These are phyloP conservation scores for Tuber aestivum DNA, from an alignment of 495 filamentous ascomycete species.

Conservation along the genomic window DNA sequence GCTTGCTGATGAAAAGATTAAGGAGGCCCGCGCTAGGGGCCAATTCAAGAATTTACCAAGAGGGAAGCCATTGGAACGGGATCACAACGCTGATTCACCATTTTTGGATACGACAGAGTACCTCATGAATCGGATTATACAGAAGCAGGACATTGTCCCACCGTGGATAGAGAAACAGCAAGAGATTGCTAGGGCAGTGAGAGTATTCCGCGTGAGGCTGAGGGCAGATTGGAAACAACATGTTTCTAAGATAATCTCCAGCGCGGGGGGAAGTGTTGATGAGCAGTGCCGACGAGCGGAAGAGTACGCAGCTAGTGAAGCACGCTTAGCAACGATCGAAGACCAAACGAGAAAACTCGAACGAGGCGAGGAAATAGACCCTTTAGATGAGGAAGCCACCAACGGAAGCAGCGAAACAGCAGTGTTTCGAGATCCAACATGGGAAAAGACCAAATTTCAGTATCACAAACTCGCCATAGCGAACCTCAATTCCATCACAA, in stretches of 20 bases:
- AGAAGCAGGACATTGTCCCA: slow-evolving; percentile 79
- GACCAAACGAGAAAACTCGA: slow-evolving; percentile 47
- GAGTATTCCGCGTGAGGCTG: slow-evolving; percentile 65
- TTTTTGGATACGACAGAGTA: slow-evolving; percentile 97
- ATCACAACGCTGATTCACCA: slow-evolving; percentile 75
- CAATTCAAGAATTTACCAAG: slow-evolving; percentile 84
- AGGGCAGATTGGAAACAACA: slow-evolving; percentile 83
- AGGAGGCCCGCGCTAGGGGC: slow-evolving; percentile 85
- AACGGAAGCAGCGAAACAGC: slow-evolving; percentile 21
- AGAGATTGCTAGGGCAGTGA: slow-evolving; percentile 65
- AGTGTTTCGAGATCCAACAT: slow-evolving; percentile 59
- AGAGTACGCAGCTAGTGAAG: slow-evolving; percentile 69
- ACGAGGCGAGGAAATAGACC: slow-evolving; percentile 45
- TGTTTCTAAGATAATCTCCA: slow-evolving; percentile 72
- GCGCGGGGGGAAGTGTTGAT: slow-evolving; percentile 69
- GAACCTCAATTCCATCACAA: slow-evolving; percentile 70
- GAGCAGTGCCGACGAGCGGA: slow-evolving; percentile 67
- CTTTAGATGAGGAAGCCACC: slow-evolving; percentile 42
- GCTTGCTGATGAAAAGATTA: slow-evolving; percentile 87
- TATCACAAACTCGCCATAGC: slow-evolving; percentile 75
- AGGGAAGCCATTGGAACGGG: slow-evolving; percentile 70
- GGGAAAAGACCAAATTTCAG: slow-evolving; percentile 63
- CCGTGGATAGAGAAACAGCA: slow-evolving; percentile 98
- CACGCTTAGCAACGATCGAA: slow-evolving; percentile 44
- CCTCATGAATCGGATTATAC: slow-evolving; percentile 97